These are phyloP conservation scores for Coccomyxa subellipsoidea DNA, from an alignment of 163 green algal species.

Conservation along the genomic window DNA sequence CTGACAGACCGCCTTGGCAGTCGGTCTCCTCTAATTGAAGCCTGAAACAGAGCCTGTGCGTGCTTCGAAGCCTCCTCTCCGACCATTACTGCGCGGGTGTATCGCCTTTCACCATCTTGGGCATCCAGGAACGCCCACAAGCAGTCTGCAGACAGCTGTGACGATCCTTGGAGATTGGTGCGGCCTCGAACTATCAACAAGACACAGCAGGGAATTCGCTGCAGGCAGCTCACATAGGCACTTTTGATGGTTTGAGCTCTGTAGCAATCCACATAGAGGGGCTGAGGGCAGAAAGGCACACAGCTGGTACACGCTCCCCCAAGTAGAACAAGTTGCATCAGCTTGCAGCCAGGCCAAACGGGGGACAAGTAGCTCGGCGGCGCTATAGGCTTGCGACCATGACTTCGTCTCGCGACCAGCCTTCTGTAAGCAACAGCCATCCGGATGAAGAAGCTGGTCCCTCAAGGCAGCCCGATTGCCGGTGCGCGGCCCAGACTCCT, in stretches of 20 bases:
- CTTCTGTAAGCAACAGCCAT: neutral
- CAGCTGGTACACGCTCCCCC: neutral
- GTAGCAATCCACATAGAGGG: neutral
- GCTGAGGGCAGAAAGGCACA: neutral
- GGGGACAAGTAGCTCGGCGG: neutral
- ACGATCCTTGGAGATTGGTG: neutral
- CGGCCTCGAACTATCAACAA: neutral
- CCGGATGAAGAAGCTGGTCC: neutral
- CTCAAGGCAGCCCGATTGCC: neutral
- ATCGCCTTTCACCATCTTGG: too few relatives aligned
- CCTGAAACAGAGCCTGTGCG: neutral
- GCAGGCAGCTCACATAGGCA: neutral
- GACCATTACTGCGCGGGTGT: too few relatives aligned
- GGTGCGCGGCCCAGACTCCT: neutral
- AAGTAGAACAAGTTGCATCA: neutral
- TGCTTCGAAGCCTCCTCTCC: neutral
- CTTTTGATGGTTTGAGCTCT: neutral
- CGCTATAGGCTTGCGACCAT: neutral
- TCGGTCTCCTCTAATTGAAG: neutral
- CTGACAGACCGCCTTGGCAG: neutral
- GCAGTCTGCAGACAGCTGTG: neutral
- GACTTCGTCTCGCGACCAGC: neutral
- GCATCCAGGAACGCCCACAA: too few relatives aligned
- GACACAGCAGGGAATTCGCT: neutral
- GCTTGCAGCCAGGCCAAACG: neutral